A percentile compares a stretch with the other conserved stretches of the same genome.
phyloP scores from a whole-genome alignment of 192 early-diverging fungal species.

The Coemansia sp. region DNA sequence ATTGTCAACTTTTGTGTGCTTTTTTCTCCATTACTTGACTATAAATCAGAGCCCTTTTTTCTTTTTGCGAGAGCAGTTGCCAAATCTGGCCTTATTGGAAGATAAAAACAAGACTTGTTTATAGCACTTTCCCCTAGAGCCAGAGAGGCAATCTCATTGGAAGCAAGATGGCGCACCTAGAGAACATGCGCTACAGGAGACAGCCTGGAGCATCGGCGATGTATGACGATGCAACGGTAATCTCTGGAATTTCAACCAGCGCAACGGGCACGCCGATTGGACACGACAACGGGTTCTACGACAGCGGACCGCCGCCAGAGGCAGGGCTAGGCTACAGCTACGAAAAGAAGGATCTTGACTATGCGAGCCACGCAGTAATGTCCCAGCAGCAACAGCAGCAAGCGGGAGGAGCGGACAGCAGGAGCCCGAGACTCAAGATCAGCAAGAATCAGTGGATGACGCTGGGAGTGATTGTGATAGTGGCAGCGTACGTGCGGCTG shows the following conservation, averaged over 20 bases:
- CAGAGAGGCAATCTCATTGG: slow-evolving; percentile 7
- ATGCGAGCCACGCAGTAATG: slow-evolving; percentile 10
- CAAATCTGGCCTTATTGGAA: neutral
- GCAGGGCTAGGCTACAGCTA: slow-evolving; percentile 35
- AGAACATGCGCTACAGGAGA: slow-evolving; percentile 56
- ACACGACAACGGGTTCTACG: slow-evolving; percentile 13
- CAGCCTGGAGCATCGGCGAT: slow-evolving; percentile 47
- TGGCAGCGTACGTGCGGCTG: slow-evolving; percentile 50
- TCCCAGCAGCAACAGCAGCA: slow-evolving; percentile 3
- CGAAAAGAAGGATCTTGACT: slow-evolving; percentile 54
- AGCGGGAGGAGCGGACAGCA: slow-evolving; percentile 10
- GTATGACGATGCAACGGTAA: slow-evolving; percentile 51
- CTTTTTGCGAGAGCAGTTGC: neutral
- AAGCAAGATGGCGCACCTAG: slow-evolving; percentile 50
- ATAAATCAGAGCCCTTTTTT: neutral
- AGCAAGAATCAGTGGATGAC: slow-evolving; percentile 50
- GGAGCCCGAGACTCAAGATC: slow-evolving; percentile 34
- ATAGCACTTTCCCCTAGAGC: neutral
- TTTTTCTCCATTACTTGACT: neutral
- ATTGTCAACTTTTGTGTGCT: neutral
- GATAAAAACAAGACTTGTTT: neutral
- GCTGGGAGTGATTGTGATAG: slow-evolving; percentile 41
- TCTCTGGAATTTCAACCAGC: slow-evolving; percentile 46
- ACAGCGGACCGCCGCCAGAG: slow-evolving; percentile 20
- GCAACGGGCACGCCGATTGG: slow-evolving; percentile 25